Percentiles rank a stretch among this genome's conserved stretches.
Evolutionary conservation across 1,284 basidiomycete genomes (phyloP).

Genomic region (Boletellus dicymbophilus): DNA sequence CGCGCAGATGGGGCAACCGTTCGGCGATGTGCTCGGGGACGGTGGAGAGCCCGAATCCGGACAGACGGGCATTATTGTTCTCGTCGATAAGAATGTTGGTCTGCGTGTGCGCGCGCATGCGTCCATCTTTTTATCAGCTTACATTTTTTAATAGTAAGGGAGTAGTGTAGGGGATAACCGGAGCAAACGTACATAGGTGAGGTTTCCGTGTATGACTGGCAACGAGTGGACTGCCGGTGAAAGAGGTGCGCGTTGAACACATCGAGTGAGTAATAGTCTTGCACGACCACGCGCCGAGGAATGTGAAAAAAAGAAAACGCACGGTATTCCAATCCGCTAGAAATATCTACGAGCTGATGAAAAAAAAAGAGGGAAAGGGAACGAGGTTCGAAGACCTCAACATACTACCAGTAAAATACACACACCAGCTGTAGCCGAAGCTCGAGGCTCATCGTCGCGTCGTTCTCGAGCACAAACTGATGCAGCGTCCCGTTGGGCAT

Average conservation of each 20-base stretch:
- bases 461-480: slow-evolving; percentile 7
- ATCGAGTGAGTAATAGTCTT: too few species aligned
- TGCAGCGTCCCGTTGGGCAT: slow-evolving; percentile 17
- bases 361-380: too few species aligned
- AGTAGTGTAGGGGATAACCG: too few species aligned
- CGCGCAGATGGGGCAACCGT: slow-evolving; percentile 10
- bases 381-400: too few species aligned
- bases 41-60: slow-evolving; percentile 16
- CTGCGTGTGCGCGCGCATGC: slow-evolving; percentile 3
- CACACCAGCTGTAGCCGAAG: slow-evolving; percentile 12
- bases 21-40: slow-evolving; percentile 11
- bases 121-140: too few species aligned
- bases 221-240: slow-evolving; percentile 13
- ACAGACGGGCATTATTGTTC: slow-evolving; percentile 5
- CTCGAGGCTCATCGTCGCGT: slow-evolving; percentile 1
- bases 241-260: background rate
- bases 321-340: slow-evolving; percentile 18
- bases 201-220: slow-evolving; percentile 16
- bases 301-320: background rate
- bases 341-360: slow-evolving; percentile 16
- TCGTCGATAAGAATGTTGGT: slow-evolving; percentile 18
- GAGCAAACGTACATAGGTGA: slow-evolving; percentile 10
- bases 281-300: background rate
- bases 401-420: too few species aligned
- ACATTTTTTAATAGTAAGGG: too few species aligned